Percentiles rank a stretch among this genome's conserved stretches.
These are phyloP conservation scores for Dillenia turbinata DNA, from an alignment of 164 flowering plant genomes.

Conservation along the genomic window DNA sequence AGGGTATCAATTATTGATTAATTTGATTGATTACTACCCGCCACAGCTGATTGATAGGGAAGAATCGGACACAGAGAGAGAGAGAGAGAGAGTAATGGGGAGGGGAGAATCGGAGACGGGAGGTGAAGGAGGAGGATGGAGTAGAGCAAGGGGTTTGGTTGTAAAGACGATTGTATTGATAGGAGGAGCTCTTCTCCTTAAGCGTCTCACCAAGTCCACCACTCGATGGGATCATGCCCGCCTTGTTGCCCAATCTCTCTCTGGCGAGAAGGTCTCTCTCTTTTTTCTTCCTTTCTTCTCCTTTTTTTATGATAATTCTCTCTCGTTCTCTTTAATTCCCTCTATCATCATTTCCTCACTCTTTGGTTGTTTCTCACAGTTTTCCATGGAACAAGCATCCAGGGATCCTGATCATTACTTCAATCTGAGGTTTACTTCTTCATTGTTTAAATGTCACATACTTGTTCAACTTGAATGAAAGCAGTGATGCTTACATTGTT, in stretches of 20 bases:
- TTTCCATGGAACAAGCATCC: slow-evolving; percentile 78
- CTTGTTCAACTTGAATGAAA: no score
- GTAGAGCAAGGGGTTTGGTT: slow-evolving; percentile 52
- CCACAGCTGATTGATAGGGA: no score
- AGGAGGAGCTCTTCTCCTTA: slow-evolving; percentile 76
- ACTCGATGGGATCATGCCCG: slow-evolving; percentile 91
- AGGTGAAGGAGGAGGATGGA: slow-evolving; percentile 31
- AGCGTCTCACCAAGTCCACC: slow-evolving; percentile 73
- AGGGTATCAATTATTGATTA: no score
- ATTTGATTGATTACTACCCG: no score
- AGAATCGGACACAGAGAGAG: no score
- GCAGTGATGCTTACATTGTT: no score
- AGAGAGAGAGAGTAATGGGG: no score
- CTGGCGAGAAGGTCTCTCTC: slow-evolving; percentile 67
- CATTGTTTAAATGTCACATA: not conserved
- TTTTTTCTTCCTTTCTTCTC: not conserved
- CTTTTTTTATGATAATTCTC: not conserved
- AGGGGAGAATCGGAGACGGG: no score
- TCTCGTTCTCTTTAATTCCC: not conserved
- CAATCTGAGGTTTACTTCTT: slow-evolving; percentile 65
- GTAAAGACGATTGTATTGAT: slow-evolving; percentile 61
- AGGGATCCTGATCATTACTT: slow-evolving; percentile 85
- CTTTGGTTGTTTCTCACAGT: slow-evolving; percentile 30
- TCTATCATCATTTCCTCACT: slow-evolving; percentile 1
- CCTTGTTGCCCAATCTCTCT: slow-evolving; percentile 63